phyloP scores from a whole-genome alignment of 2,329 filamentous ascomycete species.

The Botrytis paeoniae region DNA sequence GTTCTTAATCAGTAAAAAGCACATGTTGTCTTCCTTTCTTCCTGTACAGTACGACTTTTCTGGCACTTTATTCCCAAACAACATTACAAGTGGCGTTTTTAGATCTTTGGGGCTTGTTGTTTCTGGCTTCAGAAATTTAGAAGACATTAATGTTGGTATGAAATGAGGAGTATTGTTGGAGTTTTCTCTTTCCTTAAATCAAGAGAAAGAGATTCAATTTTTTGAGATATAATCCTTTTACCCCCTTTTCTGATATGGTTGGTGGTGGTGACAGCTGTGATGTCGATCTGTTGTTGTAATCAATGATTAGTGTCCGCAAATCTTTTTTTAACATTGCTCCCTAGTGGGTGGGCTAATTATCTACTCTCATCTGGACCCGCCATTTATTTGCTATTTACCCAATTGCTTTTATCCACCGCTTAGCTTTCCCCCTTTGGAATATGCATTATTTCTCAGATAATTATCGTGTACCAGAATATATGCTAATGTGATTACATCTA shows the following conservation, averaged over 20 bases:
- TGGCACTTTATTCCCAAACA: conserved; percentile 17
- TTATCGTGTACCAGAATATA: conserved; percentile 9
- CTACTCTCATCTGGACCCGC: conserved; percentile 8
- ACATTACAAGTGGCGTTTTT: conserved; percentile 21
- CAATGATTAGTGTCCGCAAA: conserved; percentile 10
- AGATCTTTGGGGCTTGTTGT: conserved; percentile 21
- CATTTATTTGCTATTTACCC: conserved; percentile 17
- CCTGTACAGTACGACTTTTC: conserved; percentile 19
- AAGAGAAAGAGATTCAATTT: conserved; percentile 20
- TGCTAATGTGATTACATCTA: conserved; percentile 29
- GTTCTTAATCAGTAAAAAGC: conserved; percentile 22
- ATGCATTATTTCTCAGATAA: neutral
- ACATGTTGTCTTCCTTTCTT: conserved; percentile 14
- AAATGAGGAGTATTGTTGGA: conserved; percentile 17
- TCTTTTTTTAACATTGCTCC: conserved; percentile 25
- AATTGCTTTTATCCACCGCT: conserved; percentile 10
- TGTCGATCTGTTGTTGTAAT: conserved; percentile 18
- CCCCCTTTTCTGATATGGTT: conserved; percentile 5
- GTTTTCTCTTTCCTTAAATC: conserved; percentile 9
- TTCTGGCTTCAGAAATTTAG: conserved; percentile 19
- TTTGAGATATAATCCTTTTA: conserved; percentile 9
- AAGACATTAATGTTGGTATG: conserved; percentile 19
- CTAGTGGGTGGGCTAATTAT: conserved; percentile 15
- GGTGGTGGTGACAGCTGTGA: conserved; percentile 17
- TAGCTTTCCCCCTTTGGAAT: neutral